A percentile compares a stretch with the other conserved stretches of the same genome.
Conservation (phyloP, 768 basidiomycete species). For the Daedaleopsis sinensis region DNA sequence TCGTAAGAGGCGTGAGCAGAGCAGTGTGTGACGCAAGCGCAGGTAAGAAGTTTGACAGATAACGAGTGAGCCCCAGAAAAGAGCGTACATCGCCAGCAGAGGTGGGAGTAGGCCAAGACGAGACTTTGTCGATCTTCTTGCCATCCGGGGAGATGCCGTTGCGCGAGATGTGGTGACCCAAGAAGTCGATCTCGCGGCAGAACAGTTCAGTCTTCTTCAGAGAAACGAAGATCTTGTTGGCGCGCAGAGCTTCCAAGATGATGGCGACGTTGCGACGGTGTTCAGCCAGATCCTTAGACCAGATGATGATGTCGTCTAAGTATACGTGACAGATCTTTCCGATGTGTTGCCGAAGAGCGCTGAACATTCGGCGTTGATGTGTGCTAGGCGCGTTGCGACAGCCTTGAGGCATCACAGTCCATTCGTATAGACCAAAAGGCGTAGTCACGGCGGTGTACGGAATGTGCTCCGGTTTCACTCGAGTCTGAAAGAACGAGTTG, state of each 20-base stretch:
- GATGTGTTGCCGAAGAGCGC: too few species aligned
- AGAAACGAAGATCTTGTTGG: constrained; percentile 33
- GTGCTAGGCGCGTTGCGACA: too few species aligned
- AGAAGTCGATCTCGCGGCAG: constrained; percentile 30
- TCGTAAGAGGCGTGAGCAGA: constrained; percentile 26
- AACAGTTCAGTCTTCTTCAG: constrained; percentile 34
- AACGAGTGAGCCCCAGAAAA: constrained; percentile 26
- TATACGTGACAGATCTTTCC: constrained; percentile 48
- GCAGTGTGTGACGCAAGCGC: constrained; percentile 20
- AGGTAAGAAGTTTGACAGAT: constrained; percentile 24
- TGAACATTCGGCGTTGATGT: too few species aligned
- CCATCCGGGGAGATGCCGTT: constrained; percentile 34
- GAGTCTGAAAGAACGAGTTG: too few species aligned
- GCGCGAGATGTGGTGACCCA: constrained; percentile 36
- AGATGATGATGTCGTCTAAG: constrained; percentile 49
- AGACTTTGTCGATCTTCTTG: constrained; percentile 32
- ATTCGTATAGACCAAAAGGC: constrained; percentile 43
- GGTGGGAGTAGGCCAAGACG: constrained; percentile 37
- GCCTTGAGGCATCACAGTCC: too few species aligned
- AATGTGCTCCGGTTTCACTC: constrained; percentile 33
- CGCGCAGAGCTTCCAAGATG: constrained; percentile 24
- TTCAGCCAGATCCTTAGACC: too few species aligned
- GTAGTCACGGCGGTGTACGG: constrained; percentile 41
- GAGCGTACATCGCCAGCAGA: constrained; percentile 19
- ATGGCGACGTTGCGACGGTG: constrained; percentile 18